phyloP scores from a whole-genome alignment of 1,139 yeast species.

The Taphrina communis region DNA sequence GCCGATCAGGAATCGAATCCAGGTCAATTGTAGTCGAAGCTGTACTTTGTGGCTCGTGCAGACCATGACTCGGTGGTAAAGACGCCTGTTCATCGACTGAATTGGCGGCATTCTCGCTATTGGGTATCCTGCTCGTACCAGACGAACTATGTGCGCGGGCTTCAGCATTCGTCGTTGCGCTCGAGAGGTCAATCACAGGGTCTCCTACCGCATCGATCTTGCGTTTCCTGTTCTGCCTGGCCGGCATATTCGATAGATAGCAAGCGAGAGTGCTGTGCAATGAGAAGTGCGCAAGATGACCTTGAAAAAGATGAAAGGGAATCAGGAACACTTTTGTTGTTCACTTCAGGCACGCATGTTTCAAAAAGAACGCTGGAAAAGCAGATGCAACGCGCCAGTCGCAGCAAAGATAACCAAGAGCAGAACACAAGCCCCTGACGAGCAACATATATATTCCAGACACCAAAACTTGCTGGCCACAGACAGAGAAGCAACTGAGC shows the following conservation, averaged over 20 bases:
- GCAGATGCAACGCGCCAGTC: too few species aligned
- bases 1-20: background rate
- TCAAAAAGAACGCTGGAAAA: too few species aligned
- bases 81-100: background rate
- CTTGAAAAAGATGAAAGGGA: too few species aligned
- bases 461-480: too few species aligned
- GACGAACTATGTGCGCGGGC: slow-evolving; percentile 10
- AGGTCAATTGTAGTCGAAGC: slow-evolving; percentile 2
- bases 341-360: too few species aligned
- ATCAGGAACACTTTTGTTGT: too few species aligned
- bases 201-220: background rate
- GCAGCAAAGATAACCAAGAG: too few species aligned
- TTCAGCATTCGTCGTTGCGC: slow-evolving; percentile 1
- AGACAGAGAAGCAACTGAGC: too few species aligned
- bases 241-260: background rate
- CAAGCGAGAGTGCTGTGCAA: background rate
- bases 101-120: too few species aligned
- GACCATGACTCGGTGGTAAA: background rate
- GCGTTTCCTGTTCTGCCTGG: slow-evolving; percentile 2
- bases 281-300: background rate
- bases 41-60: background rate
- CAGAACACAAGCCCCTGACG: too few species aligned
- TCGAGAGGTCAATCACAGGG: slow-evolving; percentile 11
- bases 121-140: background rate
- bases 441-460: too few species aligned